Conservation (phyloP, 2,329 filamentous ascomycete genomes). For the Cryphonectria carpinicola region DNA sequence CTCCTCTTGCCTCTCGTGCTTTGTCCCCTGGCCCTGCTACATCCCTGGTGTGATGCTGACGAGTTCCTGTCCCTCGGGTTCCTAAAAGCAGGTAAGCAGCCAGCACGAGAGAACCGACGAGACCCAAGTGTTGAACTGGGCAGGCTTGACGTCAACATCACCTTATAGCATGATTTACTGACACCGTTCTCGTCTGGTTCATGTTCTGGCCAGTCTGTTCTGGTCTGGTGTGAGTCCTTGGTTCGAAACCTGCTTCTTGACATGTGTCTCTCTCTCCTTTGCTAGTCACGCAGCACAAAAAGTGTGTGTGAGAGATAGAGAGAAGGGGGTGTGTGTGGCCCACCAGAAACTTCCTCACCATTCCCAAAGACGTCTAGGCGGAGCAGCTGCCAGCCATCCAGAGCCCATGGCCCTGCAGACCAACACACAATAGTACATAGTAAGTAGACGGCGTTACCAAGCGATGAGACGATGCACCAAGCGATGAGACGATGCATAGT, state of each 20-base stretch:
- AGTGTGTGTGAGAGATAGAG: not conserved
- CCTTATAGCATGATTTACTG: not conserved
- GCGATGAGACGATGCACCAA: not conserved
- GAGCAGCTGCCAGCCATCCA: conserved; percentile 5
- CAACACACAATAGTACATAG: not conserved
- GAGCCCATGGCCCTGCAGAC: not conserved
- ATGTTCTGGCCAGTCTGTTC: not conserved
- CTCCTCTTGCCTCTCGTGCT: conserved; percentile 1
- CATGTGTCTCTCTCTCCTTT: conserved; percentile 1
- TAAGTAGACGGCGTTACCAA: not conserved
- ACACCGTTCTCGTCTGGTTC: not conserved
- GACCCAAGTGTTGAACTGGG: not conserved
- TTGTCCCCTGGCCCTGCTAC: conserved; percentile 12
- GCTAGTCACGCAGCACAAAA: not conserved
- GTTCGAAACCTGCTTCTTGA: not conserved
- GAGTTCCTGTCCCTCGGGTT: conserved; percentile 12
- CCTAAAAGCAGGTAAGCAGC: conserved; percentile 10
- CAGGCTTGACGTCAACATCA: not conserved
- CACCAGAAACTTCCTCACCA: conserved; percentile 1
- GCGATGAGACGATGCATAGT: too few relatives aligned
- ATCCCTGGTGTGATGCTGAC: conserved; percentile 28
- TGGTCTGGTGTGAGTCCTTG: not conserved
- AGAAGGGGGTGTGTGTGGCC: not conserved
- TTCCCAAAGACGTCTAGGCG: conserved; percentile 9
- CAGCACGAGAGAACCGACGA: not conserved